Conservation (phyloP, 1,284 basidiomycete genomes). For the Grifola frondosa region DNA sequence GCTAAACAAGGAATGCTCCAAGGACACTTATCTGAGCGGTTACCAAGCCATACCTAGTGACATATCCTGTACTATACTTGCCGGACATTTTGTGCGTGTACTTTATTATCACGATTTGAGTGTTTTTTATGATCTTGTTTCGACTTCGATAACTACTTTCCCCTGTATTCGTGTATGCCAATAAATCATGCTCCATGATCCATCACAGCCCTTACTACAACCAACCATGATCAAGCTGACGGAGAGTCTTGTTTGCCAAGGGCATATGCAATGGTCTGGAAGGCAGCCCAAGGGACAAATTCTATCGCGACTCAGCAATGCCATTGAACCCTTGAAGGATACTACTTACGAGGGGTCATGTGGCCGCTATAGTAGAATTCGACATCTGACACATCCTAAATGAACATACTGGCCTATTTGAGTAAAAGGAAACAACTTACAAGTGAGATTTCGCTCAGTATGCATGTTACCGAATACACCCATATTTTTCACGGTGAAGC, state of each 20-base stretch:
- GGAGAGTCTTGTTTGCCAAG: conserved; percentile 51
- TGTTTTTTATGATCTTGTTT: too few species aligned
- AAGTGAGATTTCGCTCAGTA: conserved; percentile 36
- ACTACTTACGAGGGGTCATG: conserved; percentile 54
- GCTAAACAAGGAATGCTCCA: too few species aligned
- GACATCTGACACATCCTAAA: conserved; percentile 37
- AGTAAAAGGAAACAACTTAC: conserved; percentile 19
- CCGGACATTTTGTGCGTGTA: too few species aligned
- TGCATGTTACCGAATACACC: conserved; percentile 38
- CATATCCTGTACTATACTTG: too few species aligned
- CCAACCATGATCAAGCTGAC: conserved; percentile 41
- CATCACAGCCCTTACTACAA: too few species aligned
- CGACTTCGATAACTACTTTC: too few species aligned
- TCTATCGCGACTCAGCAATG: conserved; percentile 31
- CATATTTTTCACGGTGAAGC: conserved; percentile 36
- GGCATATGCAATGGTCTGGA: conserved; percentile 48
- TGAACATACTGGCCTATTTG: neutral
- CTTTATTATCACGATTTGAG: too few species aligned
- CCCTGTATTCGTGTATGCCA: too few species aligned
- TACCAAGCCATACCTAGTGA: too few species aligned
- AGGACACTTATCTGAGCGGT: too few species aligned
- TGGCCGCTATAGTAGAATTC: conserved; percentile 58
- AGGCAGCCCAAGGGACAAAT: conserved; percentile 59
- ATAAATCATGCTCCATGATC: too few species aligned
- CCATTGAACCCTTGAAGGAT: neutral